These are phyloP conservation scores for Neurospora africana DNA, from an alignment of 495 filamentous ascomycete genomes.

Conservation along the genomic window DNA sequence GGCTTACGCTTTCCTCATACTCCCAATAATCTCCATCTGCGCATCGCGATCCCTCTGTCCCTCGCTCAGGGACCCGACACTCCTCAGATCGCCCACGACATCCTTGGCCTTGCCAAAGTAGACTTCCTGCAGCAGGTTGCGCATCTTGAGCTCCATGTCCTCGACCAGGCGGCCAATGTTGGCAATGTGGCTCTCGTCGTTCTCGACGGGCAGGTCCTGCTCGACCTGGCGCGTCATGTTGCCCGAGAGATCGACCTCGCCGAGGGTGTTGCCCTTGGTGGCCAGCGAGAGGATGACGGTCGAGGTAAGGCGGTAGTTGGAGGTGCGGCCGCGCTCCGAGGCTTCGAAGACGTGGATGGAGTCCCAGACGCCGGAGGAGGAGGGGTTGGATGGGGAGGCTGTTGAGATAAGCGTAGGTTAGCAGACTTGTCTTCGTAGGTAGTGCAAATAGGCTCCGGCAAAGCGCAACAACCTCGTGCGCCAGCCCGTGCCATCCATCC, in stretches of 20 bases:
- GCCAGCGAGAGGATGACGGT: slow-evolving; percentile 90
- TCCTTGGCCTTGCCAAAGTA: slow-evolving; percentile 99
- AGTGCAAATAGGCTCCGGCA: no score
- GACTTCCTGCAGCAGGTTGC: slow-evolving; percentile 95
- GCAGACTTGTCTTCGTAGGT: no score
- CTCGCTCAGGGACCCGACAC: slow-evolving; percentile 78
- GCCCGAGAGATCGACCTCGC: slow-evolving; percentile 85
- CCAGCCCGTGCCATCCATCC: neutral
- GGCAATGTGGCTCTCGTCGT: slow-evolving; percentile 85
- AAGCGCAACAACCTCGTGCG: neutral
- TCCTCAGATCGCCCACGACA: slow-evolving; percentile 93
- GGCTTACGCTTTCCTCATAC: slow-evolving; percentile 41
- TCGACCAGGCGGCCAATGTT: slow-evolving; percentile 94
- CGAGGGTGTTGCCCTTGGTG: slow-evolving; percentile 58
- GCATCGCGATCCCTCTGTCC: slow-evolving; percentile 74
- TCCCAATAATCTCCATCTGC: slow-evolving; percentile 84
- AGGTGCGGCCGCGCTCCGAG: slow-evolving; percentile 75
- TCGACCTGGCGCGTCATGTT: slow-evolving; percentile 98
- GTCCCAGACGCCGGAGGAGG: slow-evolving; percentile 83
- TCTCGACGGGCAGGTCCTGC: slow-evolving; percentile 76
- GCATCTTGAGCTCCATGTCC: slow-evolving; percentile 99
- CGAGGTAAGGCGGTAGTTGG: slow-evolving; percentile 94
- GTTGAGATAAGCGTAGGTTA: no score
- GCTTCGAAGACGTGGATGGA: slow-evolving; percentile 98
- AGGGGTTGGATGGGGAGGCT: slow-evolving; percentile 38